phyloP scores from a whole-genome alignment of 306 rosid genomes.

The Crotalaria pallida region DNA sequence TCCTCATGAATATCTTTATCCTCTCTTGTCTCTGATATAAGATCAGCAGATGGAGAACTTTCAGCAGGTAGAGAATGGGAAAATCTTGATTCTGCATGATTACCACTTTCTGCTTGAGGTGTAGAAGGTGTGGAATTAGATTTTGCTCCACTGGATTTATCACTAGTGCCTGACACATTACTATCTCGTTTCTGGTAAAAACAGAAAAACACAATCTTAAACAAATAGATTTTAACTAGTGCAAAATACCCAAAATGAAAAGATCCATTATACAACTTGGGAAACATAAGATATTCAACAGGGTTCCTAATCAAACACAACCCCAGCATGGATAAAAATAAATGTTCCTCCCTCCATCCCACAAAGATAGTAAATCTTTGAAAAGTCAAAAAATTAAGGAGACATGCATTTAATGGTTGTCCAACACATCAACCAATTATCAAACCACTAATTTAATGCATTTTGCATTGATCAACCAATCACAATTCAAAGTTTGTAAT shows the following conservation, averaged over 20 bases:
- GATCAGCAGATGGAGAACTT: conserved; percentile 74
- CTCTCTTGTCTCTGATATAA: conserved; percentile 60
- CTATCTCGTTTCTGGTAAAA: conserved; percentile 85
- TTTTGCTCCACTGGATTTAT: conserved; percentile 87
- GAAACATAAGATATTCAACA: conserved; percentile 9
- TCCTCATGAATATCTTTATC: conserved; percentile 55
- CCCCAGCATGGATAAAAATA: conserved; percentile 14
- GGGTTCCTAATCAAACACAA: not conserved
- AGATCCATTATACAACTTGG: not conserved
- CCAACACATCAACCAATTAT: too few relatives aligned
- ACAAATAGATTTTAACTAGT: conserved; percentile 19
- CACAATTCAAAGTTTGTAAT: too few relatives aligned
- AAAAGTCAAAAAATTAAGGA: too few relatives aligned
- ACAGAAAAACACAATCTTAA: conserved; percentile 24
- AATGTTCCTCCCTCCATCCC: too few relatives aligned
- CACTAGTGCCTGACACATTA: conserved; percentile 65
- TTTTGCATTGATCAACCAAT: too few relatives aligned
- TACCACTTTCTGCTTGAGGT: conserved; percentile 73
- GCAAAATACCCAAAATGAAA: conserved; percentile 2
- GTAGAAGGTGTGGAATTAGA: conserved; percentile 87
- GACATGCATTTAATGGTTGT: too few relatives aligned
- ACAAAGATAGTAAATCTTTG: too few relatives aligned
- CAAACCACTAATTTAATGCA: too few relatives aligned
- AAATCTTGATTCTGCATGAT: conserved; percentile 60
- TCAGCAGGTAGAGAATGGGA: conserved; percentile 68